phyloP scores from a whole-genome alignment of 2,329 filamentous ascomycete genomes.

The Paracamarosporium sp. region DNA sequence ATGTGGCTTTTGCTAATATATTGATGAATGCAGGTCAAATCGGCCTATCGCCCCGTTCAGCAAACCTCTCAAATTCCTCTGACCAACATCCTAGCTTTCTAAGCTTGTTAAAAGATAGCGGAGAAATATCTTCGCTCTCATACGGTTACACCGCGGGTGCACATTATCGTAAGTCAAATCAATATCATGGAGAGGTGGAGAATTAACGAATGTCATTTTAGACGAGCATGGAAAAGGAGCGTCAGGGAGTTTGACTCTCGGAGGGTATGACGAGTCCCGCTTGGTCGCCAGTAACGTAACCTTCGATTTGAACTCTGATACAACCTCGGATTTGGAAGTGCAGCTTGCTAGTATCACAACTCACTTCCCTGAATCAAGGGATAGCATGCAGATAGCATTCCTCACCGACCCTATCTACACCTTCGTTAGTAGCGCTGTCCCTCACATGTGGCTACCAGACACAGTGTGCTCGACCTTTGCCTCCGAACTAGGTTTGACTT shows the following conservation, averaged over 20 bases:
- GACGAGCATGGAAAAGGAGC: neutral
- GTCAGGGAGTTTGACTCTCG: slow-evolving; percentile 64
- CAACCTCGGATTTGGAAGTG: slow-evolving; percentile 61
- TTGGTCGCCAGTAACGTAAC: slow-evolving; percentile 66
- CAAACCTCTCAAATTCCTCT: slow-evolving; percentile 60
- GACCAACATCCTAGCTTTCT: slow-evolving; percentile 62
- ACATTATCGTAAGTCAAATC: slow-evolving; percentile 64
- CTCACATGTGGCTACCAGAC: neutral
- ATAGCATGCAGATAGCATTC: slow-evolving; percentile 19
- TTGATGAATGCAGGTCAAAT: slow-evolving; percentile 46
- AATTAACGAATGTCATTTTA: neutral
- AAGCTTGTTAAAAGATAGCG: slow-evolving; percentile 58
- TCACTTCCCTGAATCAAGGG: too few relatives aligned
- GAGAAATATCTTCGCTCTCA: slow-evolving; percentile 72
- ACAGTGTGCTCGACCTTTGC: neutral
- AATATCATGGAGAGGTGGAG: neutral
- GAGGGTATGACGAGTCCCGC: slow-evolving; percentile 71
- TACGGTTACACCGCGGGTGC: slow-evolving; percentile 80
- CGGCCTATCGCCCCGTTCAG: slow-evolving; percentile 55
- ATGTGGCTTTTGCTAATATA: neutral
- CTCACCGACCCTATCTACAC: neutral
- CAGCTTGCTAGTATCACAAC: slow-evolving; percentile 57
- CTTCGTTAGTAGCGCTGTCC: neutral
- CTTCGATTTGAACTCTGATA: slow-evolving; percentile 62
- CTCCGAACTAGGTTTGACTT: neutral